A percentile compares a stretch with the other conserved stretches of the same genome.
These are phyloP conservation scores for Abrus precatorius DNA, from an alignment of 306 rosid genomes.

Conservation along the genomic window DNA sequence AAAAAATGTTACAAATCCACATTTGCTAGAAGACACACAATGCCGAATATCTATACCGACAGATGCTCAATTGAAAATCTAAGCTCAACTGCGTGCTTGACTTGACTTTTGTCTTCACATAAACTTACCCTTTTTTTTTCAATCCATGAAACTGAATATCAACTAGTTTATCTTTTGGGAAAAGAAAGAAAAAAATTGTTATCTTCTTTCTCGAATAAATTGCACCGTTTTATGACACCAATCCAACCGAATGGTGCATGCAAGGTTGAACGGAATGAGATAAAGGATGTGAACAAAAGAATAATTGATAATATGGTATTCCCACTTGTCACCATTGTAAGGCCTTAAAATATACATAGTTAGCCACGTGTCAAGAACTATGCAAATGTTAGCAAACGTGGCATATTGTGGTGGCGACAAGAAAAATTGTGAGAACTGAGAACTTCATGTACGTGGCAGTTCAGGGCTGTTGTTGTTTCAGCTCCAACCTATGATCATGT, in stretches of 20 bases:
- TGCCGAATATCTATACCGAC: conserved; percentile 12
- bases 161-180: conserved; percentile 27
- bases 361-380: conserved; percentile 50
- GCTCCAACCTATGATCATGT: conserved; percentile 38
- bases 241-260: conserved; percentile 45
- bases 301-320: conserved; percentile 1
- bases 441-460: conserved; percentile 62
- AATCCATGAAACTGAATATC: not conserved
- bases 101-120: conserved; percentile 16
- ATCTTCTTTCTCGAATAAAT: conserved; percentile 20
- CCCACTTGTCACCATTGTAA: conserved; percentile 60
- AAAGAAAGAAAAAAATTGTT: not conserved
- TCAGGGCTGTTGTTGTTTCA: conserved; percentile 35
- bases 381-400: conserved; percentile 42
- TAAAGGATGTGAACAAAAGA: conserved; percentile 37
- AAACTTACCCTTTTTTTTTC: not conserved
- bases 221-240: conserved; percentile 48
- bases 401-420: conserved; percentile 47
- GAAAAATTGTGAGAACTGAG: conserved; percentile 22
- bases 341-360: conserved; percentile 5
- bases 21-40: not conserved
- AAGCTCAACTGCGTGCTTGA: conserved; percentile 27
- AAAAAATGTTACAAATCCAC: conserved; percentile 1
- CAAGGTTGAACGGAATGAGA: conserved; percentile 17
- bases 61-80: not conserved